Conservation (phyloP, 2,329 filamentous ascomycete species). For the Colletotrichum ledebouriae region DNA sequence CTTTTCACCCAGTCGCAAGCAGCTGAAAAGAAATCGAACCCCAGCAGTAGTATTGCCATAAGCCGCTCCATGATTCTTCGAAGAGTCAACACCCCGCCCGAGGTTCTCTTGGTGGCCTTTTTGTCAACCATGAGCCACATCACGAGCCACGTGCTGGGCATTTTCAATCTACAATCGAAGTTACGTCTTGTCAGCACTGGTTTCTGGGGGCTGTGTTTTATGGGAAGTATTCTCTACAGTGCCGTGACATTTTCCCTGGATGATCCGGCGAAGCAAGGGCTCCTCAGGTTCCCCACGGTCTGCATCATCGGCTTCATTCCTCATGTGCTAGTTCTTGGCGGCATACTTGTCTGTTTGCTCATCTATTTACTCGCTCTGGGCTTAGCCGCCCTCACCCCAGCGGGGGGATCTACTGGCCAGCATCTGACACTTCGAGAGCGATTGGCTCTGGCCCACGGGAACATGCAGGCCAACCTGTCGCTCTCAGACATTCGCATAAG, state of each 20-base stretch:
- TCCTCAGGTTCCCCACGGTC: slow-evolving; percentile 91
- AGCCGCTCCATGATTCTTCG: slow-evolving; percentile 78
- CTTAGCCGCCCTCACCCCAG: slow-evolving; percentile 79
- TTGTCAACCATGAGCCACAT: slow-evolving; percentile 92
- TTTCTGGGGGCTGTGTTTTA: slow-evolving; percentile 91
- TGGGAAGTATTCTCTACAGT: slow-evolving; percentile 86
- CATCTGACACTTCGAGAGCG: slow-evolving; percentile 68
- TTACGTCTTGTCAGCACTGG: slow-evolving; percentile 89
- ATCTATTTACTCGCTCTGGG: slow-evolving; percentile 85
- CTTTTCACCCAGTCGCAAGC: slow-evolving; percentile 67
- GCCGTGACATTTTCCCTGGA: slow-evolving; percentile 73
- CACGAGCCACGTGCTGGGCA: slow-evolving; percentile 84
- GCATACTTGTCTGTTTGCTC: slow-evolving; percentile 79
- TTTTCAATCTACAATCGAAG: slow-evolving; percentile 82
- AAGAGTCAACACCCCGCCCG: slow-evolving; percentile 88
- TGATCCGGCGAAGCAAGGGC: slow-evolving; percentile 71
- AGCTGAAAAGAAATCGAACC: slow-evolving; percentile 45
- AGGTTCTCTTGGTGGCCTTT: slow-evolving; percentile 87
- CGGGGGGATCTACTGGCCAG: slow-evolving; percentile 54
- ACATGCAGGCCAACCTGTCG: slow-evolving; percentile 93
- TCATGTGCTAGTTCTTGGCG: slow-evolving; percentile 86
- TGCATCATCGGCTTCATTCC: slow-evolving; percentile 96
- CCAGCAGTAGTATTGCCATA: slow-evolving; percentile 57
- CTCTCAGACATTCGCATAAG: slow-evolving; percentile 84
- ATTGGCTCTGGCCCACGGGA: slow-evolving; percentile 80